These are phyloP conservation scores for Neolecta irregularis DNA, from an alignment of 1,139 yeast genomes.

Conservation along the genomic window DNA sequence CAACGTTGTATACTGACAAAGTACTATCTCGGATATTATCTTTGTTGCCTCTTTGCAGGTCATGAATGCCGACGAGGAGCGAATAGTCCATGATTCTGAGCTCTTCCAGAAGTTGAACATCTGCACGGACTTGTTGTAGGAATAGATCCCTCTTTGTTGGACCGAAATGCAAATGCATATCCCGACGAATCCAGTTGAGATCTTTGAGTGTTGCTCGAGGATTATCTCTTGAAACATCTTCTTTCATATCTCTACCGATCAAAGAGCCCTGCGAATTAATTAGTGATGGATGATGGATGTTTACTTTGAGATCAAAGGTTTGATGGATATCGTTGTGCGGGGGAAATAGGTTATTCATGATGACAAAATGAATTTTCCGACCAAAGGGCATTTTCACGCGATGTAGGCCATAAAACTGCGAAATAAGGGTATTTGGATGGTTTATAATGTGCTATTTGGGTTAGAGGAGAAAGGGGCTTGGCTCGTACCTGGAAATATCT, in stretches of 20 bases:
- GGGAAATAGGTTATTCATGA: conserved; percentile 94
- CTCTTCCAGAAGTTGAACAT: conserved; percentile 43
- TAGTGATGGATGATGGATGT: no score
- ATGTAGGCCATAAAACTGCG: conserved; percentile 92
- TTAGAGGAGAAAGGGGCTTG: not conserved
- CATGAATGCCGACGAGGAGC: conserved; percentile 73
- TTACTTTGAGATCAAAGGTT: conserved; percentile 78
- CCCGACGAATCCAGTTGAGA: conserved; percentile 64
- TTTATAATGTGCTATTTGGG: conserved; percentile 43
- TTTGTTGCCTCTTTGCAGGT: conserved; percentile 43
- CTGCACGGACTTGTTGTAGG: conserved; percentile 54
- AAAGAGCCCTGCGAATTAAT: no score
- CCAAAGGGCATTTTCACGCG: conserved; percentile 79
- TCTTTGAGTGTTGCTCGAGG: conserved; percentile 50
- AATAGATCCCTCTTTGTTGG: conserved; percentile 47
- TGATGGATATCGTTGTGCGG: conserved; percentile 79
- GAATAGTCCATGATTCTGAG: conserved; percentile 78
- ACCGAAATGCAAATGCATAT: conserved; percentile 53
- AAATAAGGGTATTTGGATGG: conserved; percentile 75
- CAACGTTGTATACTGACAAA: conserved; percentile 26
- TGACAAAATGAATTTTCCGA: conserved; percentile 80
- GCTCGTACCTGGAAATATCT: conserved; percentile 43
- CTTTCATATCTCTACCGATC: conserved; percentile 45
- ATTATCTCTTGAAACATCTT: conserved; percentile 17
- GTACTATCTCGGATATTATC: conserved; percentile 27